phyloP scores from a whole-genome alignment of 2,329 filamentous ascomycete species.

The Arthroderma sp. region DNA sequence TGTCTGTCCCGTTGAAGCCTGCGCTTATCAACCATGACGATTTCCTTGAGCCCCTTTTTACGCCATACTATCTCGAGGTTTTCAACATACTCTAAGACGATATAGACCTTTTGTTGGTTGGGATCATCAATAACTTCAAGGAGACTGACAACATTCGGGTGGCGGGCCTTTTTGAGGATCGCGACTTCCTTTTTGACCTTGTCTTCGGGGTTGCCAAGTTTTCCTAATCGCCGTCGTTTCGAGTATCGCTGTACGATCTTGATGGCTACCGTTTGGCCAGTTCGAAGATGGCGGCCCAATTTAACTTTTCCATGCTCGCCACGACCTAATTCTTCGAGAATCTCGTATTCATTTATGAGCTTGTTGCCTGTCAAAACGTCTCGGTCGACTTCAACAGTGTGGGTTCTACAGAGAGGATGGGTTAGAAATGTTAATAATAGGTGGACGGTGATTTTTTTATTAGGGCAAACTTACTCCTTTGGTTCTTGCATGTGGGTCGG shows the following conservation, averaged over 20 bases:
- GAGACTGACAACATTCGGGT: slow-evolving; percentile 90
- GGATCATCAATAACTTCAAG: slow-evolving; percentile 97
- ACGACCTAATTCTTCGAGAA: slow-evolving; percentile 88
- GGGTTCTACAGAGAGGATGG: slow-evolving; percentile 46
- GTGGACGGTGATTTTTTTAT: slow-evolving; percentile 1
- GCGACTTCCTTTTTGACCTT: slow-evolving; percentile 91
- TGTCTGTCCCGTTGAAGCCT: slow-evolving; percentile 62
- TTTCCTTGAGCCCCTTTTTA: slow-evolving; percentile 70
- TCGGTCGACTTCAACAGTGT: slow-evolving; percentile 81
- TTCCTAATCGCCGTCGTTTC: slow-evolving; percentile 80
- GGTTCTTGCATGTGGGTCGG: slow-evolving; percentile 60
- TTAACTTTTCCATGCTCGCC: slow-evolving; percentile 98
- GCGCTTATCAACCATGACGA: slow-evolving; percentile 69
- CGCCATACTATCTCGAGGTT: slow-evolving; percentile 91
- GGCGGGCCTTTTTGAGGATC: slow-evolving; percentile 94
- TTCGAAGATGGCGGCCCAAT: slow-evolving; percentile 67
- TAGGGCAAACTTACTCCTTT: slow-evolving; percentile 49
- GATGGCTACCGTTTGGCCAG: slow-evolving; percentile 74
- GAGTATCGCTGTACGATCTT: slow-evolving; percentile 97
- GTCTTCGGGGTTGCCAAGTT: slow-evolving; percentile 51
- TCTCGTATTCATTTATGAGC: slow-evolving; percentile 93
- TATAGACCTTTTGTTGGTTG: slow-evolving; percentile 92
- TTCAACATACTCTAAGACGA: slow-evolving; percentile 90
- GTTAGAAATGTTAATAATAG: not conserved
- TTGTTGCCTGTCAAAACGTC: slow-evolving; percentile 84